These are phyloP conservation scores for Sugiyamaella americana DNA, from an alignment of 805 yeast species.

Conservation along the genomic window DNA sequence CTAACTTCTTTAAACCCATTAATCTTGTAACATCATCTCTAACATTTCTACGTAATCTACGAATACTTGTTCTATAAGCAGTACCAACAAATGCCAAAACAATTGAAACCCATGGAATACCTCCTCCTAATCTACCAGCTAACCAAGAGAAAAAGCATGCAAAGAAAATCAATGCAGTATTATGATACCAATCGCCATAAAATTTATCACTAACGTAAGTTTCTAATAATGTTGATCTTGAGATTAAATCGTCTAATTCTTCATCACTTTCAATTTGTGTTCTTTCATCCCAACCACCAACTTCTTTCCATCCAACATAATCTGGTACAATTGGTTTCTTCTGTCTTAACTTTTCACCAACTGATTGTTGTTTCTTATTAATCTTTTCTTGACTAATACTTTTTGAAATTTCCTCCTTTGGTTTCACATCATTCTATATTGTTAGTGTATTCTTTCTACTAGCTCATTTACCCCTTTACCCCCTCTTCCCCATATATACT, in stretches of 20 bases:
- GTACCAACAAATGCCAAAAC: slow-evolving; percentile 56
- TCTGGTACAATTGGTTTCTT: slow-evolving; percentile 44
- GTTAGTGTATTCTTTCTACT: not conserved
- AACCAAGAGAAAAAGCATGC: slow-evolving; percentile 73
- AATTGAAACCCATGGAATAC: slow-evolving; percentile 75
- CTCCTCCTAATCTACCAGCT: slow-evolving; percentile 69
- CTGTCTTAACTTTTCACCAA: slow-evolving; percentile 10
- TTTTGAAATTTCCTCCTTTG: slow-evolving; percentile 4
- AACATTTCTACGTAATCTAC: slow-evolving; percentile 66
- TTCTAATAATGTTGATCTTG: slow-evolving; percentile 69
- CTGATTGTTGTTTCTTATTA: slow-evolving; percentile 11
- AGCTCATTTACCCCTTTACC: no score
- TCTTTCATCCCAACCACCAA: slow-evolving; percentile 74
- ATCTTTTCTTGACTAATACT: slow-evolving; percentile 9
- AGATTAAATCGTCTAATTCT: slow-evolving; percentile 64
- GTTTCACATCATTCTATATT: not conserved
- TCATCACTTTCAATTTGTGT: slow-evolving; percentile 55
- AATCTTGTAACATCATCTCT: slow-evolving; percentile 84
- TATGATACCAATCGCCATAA: slow-evolving; percentile 97
- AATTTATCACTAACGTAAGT: slow-evolving; percentile 64
- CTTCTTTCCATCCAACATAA: slow-evolving; percentile 90
- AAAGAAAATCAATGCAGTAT: slow-evolving; percentile 60
- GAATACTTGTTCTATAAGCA: slow-evolving; percentile 75
- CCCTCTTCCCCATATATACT: no score
- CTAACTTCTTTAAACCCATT: slow-evolving; percentile 70